A percentile compares a stretch with the other conserved stretches of the same genome.
phyloP scores from a whole-genome alignment of 2,329 filamentous ascomycete genomes.

The Cadophora luteo-olivacea region DNA sequence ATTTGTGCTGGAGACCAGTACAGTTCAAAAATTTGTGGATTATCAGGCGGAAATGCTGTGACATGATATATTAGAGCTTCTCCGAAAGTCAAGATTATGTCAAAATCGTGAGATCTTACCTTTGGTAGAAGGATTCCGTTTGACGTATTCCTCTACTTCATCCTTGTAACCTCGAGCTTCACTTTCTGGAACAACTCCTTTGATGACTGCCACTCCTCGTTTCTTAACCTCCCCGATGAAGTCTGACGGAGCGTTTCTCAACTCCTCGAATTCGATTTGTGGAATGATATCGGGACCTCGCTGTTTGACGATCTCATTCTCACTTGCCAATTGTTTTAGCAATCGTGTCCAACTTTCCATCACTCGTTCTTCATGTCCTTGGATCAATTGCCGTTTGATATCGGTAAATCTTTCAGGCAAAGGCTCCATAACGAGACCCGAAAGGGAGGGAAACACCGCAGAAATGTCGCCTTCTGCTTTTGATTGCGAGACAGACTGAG shows the following conservation, averaged over 20 bases:
- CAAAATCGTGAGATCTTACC: too few species aligned
- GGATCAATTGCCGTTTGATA: slow-evolving; percentile 60
- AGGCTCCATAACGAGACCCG: slow-evolving; percentile 51
- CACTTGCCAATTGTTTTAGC: slow-evolving; percentile 51
- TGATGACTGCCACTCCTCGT: slow-evolving; percentile 56
- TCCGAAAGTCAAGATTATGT: not conserved
- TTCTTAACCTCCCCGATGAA: slow-evolving; percentile 34
- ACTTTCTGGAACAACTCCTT: slow-evolving; percentile 66
- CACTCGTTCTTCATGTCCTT: slow-evolving; percentile 56
- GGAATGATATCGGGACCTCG: slow-evolving; percentile 59
- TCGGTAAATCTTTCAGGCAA: slow-evolving; percentile 62
- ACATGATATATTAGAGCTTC: not conserved
- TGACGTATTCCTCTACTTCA: slow-evolving; percentile 69
- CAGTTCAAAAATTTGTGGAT: slow-evolving; percentile 75
- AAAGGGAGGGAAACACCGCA: slow-evolving; percentile 65
- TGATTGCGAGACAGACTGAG: slow-evolving; percentile 7
- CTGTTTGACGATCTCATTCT: slow-evolving; percentile 55
- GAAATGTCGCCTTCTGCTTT: slow-evolving; percentile 65
- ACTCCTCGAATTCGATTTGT: slow-evolving; percentile 55
- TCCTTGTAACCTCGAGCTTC: slow-evolving; percentile 71
- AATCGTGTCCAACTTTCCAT: slow-evolving; percentile 56
- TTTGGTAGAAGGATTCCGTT: slow-evolving; percentile 65
- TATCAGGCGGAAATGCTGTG: slow-evolving; percentile 66
- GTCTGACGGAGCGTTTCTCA: slow-evolving; percentile 39
- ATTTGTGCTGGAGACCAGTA: slow-evolving; percentile 78